Evolutionary conservation across 148 eudicot genomes (phyloP).

Genomic region (Nyssa sinensis): DNA sequence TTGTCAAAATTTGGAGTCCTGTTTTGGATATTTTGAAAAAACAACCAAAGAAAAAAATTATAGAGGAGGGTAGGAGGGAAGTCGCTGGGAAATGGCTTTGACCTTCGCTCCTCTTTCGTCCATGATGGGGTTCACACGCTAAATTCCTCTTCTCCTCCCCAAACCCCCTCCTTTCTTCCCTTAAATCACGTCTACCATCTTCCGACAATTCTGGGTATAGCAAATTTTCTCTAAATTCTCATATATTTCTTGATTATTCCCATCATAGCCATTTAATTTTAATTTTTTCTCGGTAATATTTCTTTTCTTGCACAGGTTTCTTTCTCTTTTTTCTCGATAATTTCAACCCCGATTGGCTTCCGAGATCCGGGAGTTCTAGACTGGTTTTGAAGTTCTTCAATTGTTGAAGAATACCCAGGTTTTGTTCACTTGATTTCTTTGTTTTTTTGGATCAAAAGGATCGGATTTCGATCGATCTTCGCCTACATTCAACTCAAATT

Average conservation of each 20-base stretch:
- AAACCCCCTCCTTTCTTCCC: background rate
- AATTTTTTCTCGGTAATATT: no score
- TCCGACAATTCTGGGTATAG: background rate
- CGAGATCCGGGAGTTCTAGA: background rate
- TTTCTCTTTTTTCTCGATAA: background rate
- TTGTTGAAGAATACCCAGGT: constrained; percentile 7
- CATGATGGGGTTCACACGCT: constrained; percentile 14
- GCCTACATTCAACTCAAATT: background rate
- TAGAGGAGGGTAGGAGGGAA: background rate
- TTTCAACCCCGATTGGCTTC: background rate
- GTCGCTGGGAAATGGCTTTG: constrained; percentile 17
- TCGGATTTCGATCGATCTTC: background rate
- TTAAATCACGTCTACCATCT: constrained; percentile 1
- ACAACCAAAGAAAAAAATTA: no score
- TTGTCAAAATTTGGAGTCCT: background rate
- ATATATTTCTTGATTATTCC: background rate
- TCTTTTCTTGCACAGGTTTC: background rate
- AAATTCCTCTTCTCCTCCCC: constrained; percentile 13
- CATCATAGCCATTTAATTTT: background rate
- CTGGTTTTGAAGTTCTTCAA: background rate
- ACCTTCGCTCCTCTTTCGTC: background rate
- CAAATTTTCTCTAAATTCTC: background rate
- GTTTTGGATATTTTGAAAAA: background rate
- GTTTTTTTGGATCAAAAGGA: background rate
- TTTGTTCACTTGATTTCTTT: background rate